Base-by-base conservation (phyloP, 2,329 filamentous ascomycete genomes). In the Cladosporium cucumerinum region DNA sequence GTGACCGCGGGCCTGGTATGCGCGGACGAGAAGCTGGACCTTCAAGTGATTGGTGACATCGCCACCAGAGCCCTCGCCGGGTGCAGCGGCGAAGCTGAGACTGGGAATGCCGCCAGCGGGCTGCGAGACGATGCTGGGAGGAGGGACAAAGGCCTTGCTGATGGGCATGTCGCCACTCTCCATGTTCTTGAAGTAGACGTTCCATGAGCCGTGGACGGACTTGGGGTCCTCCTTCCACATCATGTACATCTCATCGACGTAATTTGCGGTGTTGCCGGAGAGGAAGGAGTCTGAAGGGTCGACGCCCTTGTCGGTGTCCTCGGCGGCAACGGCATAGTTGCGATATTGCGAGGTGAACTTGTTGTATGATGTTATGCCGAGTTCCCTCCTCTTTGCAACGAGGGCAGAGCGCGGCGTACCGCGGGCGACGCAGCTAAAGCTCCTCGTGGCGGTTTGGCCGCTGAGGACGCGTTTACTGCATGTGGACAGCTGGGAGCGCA, bases 171-270 rank as follows among this genome's bases (percentile, higher is more conserved):
- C 91, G 78, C 95, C 95, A 71, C 88, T 91, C 84, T 99, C 95
- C 91, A 99, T 97, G 82, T 99, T 99, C 82, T 89, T 92, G 86
- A 99, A 99, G 86, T 99, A 99, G 77, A 96, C 89, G 82, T 97
- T 94, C 95, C 95, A 99, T 78, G 95, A 99, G 74, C 97, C 86
- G 81, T 99, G 95, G 66, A 99, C 95, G 76, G 92, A 97, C 74
- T 88, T 86, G 61, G 95, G 93, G 74, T 99, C 93, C 69, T 91
- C 85, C 82, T 94, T 97, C 95, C 95, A 99, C 78, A 93, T 89
- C 83, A 97, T 84, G 81, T 99, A 99, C 95, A 99, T 99, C 84
- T 97, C 95, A 80, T 99, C 95, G 78, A 99, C 92, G 82, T 99
- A 99, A 83, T 96, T 97, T 80, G 95, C 95, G 67, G 94, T 95